Evolutionary conservation across 2,329 filamentous ascomycete genomes (phyloP), one percentile per base, ranked within the genome.

Genomic region (Colletotrichum liaoningense): DNA sequence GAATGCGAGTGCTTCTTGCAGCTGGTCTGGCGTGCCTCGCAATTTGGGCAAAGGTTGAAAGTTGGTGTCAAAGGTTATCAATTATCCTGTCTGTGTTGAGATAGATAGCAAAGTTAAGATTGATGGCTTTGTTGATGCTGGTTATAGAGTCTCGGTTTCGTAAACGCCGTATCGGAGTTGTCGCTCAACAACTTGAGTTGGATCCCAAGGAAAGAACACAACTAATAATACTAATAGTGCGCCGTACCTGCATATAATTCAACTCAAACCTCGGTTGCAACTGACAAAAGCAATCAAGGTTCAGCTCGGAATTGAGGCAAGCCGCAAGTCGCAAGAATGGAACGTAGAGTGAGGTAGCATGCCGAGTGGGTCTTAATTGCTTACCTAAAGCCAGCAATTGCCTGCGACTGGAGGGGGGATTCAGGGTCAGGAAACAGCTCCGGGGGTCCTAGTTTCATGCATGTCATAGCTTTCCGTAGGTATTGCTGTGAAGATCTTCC

Each of bases 331-430:
- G 14, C 38, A 42, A 42, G 38, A 42, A n/a, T 42, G 42, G 42
- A 19, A 49, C 16, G 42, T 2, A 49, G 19, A 49, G 64, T 19
- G 5, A 67, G 59, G 66, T 73, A 70, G 67, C 60, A 73, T 56
- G 49, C 33, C 16, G 46, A 49, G 70, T 73, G 70, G 70, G 22
- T 11, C 49, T 60, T 19, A 19, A 33, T 22, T 26, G 56, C 46
- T 65, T 55, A 42, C 33, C n/a, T 60, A 55, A 56, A 56, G 66
- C 66, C 55, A 60, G 59, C 54, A 46, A 49, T 42, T 55, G 42
- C 38, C 38, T 59, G 54, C 26, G 33, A 70, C 55, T 67, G 42
- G 49, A 57, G 14, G 38, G 24, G 4, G 67, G 35, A 67, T 26
- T 33, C 26, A 35, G 38, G 62, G 35, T 49, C 55, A 38, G 52